phyloP scores from a whole-genome alignment of 2,329 filamentous ascomycete genomes.

The Colletotrichum siamense region DNA sequence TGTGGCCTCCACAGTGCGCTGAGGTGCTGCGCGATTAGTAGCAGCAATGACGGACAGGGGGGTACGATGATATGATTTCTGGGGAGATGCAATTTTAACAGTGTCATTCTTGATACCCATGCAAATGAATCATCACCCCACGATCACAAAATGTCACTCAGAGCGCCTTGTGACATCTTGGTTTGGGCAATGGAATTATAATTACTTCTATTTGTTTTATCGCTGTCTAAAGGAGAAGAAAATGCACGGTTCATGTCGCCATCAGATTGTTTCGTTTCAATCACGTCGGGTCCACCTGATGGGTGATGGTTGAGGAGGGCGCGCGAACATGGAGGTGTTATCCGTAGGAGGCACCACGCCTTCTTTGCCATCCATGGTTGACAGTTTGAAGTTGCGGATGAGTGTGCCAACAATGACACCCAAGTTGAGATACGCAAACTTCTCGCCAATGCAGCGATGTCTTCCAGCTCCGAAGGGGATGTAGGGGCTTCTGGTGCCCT shows the following conservation, averaged over 20 bases:
- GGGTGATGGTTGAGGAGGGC: neutral
- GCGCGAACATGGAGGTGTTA: neutral
- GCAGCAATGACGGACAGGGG: neutral
- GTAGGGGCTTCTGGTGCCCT: conserved; percentile 88
- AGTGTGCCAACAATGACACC: conserved; percentile 82
- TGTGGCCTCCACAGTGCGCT: neutral
- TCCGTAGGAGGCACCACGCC: neutral
- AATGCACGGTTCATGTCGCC: neutral
- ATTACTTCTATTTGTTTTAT: neutral
- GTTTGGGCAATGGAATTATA: neutral
- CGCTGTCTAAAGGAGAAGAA: neutral
- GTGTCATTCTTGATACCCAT: neutral
- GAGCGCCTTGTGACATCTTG: neutral
- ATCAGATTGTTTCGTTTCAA: neutral
- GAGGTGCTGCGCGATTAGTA: neutral
- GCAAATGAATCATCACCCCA: neutral
- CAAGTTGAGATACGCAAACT: conserved; percentile 92
- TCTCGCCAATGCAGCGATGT: conserved; percentile 95
- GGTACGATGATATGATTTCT: neutral
- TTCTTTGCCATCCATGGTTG: conserved; percentile 68
- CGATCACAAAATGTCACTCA: neutral
- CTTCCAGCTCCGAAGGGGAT: conserved; percentile 92
- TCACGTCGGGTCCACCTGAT: neutral
- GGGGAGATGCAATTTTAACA: neutral
- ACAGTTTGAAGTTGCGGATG: conserved; percentile 80